Conservation (phyloP, 2,329 filamentous ascomycete species). For the Aaosphaeria arxii region DNA sequence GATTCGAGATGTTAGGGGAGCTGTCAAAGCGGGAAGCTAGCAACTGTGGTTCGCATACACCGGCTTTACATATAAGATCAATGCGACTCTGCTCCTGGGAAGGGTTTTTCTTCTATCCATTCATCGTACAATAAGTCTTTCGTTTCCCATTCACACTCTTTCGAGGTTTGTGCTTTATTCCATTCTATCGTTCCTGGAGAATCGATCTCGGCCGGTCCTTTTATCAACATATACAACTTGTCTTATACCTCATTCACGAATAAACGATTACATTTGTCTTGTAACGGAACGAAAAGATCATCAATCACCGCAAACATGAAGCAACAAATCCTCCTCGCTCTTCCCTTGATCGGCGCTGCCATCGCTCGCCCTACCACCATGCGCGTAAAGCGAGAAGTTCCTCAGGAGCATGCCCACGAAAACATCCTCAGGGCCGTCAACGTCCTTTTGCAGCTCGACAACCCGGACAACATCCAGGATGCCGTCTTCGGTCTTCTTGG, state of each 20-base stretch:
- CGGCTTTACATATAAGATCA: constrained; percentile 21
- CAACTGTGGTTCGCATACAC: too few species aligned
- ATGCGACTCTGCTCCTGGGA: constrained; percentile 12
- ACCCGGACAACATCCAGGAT: constrained; percentile 49
- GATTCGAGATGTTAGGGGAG: neutral
- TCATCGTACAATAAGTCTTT: constrained; percentile 20
- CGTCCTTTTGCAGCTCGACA: constrained; percentile 43
- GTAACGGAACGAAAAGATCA: constrained; percentile 1
- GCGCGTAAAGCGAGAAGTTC: constrained; percentile 48
- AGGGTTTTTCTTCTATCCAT: constrained; percentile 11
- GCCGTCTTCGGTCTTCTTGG: constrained; percentile 55
- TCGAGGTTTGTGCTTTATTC: constrained; percentile 14
- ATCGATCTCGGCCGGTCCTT: constrained; percentile 34
- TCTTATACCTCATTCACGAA: constrained; percentile 1
- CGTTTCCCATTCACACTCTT: constrained; percentile 16
- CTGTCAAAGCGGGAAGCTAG: neutral
- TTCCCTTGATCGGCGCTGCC: constrained; percentile 28
- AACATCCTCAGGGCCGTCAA: constrained; percentile 48
- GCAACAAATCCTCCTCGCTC: constrained; percentile 24
- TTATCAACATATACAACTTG: constrained; percentile 11
- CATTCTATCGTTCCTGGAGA: constrained; percentile 38
- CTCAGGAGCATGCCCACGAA: constrained; percentile 57
- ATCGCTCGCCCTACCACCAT: constrained; percentile 22
- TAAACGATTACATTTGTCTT: neutral
- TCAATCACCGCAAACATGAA: constrained; percentile 26